phyloP scores from a whole-genome alignment of 164 flowering plant species.

The Sedum album region DNA sequence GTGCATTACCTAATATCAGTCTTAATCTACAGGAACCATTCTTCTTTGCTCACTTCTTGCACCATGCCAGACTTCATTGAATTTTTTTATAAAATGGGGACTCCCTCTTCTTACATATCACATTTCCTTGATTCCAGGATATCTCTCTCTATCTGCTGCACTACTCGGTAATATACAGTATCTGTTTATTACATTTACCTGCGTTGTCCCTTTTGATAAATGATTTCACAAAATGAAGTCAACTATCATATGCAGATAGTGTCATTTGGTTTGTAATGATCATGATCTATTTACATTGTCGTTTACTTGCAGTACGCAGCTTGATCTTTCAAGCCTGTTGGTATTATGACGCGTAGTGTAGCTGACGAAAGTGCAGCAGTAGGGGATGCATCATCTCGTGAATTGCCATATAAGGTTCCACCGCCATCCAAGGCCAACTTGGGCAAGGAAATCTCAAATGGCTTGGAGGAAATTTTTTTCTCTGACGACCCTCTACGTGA shows the following conservation, averaged over 20 bases:
- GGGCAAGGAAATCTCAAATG: conserved; percentile 34
- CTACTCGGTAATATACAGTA: neutral
- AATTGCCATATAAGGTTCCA: conserved; percentile 39
- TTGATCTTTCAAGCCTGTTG: neutral
- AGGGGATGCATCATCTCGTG: conserved; percentile 15
- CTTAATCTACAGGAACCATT: too few relatives aligned
- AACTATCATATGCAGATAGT: neutral
- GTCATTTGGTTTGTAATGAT: neutral
- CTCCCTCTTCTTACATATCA: neutral
- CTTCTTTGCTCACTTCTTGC: too few relatives aligned
- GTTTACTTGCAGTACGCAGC: neutral
- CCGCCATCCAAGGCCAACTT: conserved; percentile 49
- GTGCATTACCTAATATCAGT: neutral
- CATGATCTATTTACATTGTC: neutral
- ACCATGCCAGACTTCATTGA: too few relatives aligned
- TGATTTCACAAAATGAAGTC: neutral
- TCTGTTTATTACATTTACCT: neutral
- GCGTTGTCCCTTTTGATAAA: neutral
- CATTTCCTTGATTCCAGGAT: neutral
- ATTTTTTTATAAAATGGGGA: neutral
- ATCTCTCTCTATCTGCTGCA: neutral
- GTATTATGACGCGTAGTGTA: neutral
- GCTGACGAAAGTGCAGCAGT: neutral
- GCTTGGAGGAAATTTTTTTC: too few relatives aligned
- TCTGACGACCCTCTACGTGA: too few relatives aligned